A percentile compares a stretch with the other conserved stretches of the same genome.
phyloP scores from a whole-genome alignment of 2,329 filamentous ascomycete species.

The Aspergillus quadricinctus region DNA sequence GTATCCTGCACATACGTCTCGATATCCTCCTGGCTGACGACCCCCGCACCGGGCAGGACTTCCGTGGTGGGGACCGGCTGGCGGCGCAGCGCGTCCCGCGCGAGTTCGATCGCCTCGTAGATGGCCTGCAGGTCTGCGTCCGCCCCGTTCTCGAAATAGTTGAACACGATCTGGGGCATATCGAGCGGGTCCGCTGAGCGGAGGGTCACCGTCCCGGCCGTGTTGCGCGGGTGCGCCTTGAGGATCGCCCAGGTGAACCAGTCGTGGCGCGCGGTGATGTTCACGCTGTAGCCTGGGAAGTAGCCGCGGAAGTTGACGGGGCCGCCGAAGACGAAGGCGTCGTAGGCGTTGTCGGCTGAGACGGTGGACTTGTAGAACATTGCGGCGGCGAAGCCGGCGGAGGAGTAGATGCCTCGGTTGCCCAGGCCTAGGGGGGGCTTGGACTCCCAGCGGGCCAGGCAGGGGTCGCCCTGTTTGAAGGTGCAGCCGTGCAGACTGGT shows the following conservation, averaged over 20 bases:
- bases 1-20: constrained; percentile 48
- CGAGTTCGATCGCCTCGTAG: constrained; percentile 52
- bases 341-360: constrained; percentile 44
- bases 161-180: constrained; percentile 62
- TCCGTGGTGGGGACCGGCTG: constrained; percentile 41
- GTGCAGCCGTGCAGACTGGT: constrained; percentile 30
- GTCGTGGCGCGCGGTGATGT: constrained; percentile 37
- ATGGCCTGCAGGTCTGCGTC: constrained; percentile 49
- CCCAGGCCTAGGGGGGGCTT: constrained; percentile 28
- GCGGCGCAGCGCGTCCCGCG: constrained; percentile 44
- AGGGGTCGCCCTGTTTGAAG: constrained; percentile 35
- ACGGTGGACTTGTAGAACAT: constrained; percentile 36
- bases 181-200: constrained; percentile 60
- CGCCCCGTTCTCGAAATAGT: constrained; percentile 48
- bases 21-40: constrained; percentile 42
- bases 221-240: constrained; percentile 61
- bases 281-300: constrained; percentile 41
- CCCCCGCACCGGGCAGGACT: constrained; percentile 40
- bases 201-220: constrained; percentile 58
- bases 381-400: constrained; percentile 53
- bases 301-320: constrained; percentile 55
- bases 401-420: constrained; percentile 41
- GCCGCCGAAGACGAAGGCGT: constrained; percentile 53
- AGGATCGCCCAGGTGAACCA: constrained; percentile 48
- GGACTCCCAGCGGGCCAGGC: constrained; percentile 42